These are phyloP conservation scores for Euphorbia tirucalli DNA, from an alignment of 345 rosid genomes.

Conservation along the genomic window DNA sequence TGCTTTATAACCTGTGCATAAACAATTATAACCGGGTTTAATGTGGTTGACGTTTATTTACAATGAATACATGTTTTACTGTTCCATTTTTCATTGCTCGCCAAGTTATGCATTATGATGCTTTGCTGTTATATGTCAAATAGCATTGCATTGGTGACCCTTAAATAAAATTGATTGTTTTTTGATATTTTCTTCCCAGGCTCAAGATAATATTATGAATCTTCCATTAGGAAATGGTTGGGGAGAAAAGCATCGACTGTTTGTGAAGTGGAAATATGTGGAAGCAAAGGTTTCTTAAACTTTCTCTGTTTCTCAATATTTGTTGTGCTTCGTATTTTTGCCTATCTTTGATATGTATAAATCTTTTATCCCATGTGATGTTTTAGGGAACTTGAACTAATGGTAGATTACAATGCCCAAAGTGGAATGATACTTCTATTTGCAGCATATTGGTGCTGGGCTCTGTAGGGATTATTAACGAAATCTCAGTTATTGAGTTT, in stretches of 20 bases:
- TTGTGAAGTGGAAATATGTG: conserved; percentile 86
- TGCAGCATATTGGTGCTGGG: background rate
- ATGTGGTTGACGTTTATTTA: background rate
- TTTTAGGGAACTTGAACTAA: no score
- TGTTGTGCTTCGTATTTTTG: background rate
- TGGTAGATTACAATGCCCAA: background rate
- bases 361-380: no score
- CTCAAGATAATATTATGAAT: conserved; percentile 89
- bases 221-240: conserved; percentile 90
- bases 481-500: background rate
- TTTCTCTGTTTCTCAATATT: background rate
- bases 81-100: background rate
- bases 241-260: conserved; percentile 89
- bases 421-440: background rate
- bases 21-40: background rate
- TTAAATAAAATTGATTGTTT: conserved; percentile 18
- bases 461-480: background rate
- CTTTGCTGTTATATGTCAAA: background rate
- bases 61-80: background rate
- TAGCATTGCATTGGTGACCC: conserved; percentile 5
- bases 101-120: background rate
- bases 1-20: no score
- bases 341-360: conserved; percentile 5
- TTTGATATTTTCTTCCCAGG: conserved; percentile 49
- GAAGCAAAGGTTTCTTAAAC: conserved; percentile 73